A percentile compares a stretch with the other conserved stretches of the same genome.
Evolutionary conservation across 495 filamentous ascomycete species (phyloP).

Genomic region (Penicillium cosmopolitanum): DNA sequence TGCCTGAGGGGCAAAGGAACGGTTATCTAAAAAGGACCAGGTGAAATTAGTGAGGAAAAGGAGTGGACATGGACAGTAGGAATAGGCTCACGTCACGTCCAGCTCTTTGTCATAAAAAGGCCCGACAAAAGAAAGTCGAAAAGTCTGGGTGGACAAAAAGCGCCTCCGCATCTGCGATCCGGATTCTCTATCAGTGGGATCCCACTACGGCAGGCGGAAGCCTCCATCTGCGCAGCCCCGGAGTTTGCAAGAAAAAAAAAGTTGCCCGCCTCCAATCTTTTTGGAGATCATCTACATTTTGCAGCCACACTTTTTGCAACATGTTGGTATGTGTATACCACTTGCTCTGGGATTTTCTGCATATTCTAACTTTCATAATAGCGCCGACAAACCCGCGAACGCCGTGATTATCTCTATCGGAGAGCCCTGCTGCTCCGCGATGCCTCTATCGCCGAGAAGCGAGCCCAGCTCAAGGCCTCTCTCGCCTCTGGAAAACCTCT

Average conservation of each 20-base stretch:
- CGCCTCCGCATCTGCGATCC: slow-evolving; percentile 37
- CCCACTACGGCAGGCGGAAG: slow-evolving; percentile 37
- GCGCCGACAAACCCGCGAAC: slow-evolving; percentile 77
- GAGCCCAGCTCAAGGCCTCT: slow-evolving; percentile 81
- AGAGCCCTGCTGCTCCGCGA: slow-evolving; percentile 77
- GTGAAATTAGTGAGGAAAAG: slow-evolving; percentile 4
- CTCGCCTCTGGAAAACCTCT: slow-evolving; percentile 85
- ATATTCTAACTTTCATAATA: slow-evolving; percentile 31
- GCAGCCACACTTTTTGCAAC: slow-evolving; percentile 20
- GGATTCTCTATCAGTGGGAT: slow-evolving; percentile 39
- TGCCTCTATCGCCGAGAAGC: slow-evolving; percentile 89
- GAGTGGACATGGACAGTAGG: background rate
- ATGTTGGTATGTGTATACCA: slow-evolving; percentile 46
- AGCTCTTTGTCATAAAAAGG: slow-evolving; percentile 26
- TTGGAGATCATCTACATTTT: slow-evolving; percentile 8
- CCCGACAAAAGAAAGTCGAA: slow-evolving; percentile 31
- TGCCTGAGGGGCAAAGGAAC: slow-evolving; percentile 33
- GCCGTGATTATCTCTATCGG: slow-evolving; percentile 94
- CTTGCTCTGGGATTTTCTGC: background rate
- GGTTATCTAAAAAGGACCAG: slow-evolving; percentile 15
- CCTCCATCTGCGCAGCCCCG: slow-evolving; percentile 41
- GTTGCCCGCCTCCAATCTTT: slow-evolving; percentile 35
- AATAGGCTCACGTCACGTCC: slow-evolving; percentile 20
- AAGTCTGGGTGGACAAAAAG: slow-evolving; percentile 28
- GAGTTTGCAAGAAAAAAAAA: slow-evolving; percentile 48